These are phyloP conservation scores for Peronospora tabacina DNA, from an alignment of 352 stramenopile genomes.

Conservation along the genomic window DNA sequence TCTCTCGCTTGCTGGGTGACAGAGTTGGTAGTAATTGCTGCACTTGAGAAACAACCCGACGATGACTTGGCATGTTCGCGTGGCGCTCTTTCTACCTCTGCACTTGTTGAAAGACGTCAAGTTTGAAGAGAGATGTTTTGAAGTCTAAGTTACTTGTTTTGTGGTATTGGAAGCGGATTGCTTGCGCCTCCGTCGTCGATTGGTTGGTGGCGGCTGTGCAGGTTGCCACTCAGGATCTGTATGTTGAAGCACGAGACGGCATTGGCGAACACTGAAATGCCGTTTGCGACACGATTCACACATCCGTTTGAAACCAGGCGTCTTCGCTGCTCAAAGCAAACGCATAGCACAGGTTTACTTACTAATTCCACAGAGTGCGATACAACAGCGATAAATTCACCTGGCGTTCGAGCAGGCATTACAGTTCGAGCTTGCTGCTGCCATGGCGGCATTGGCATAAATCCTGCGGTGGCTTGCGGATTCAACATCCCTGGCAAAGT, in stretches of 20 bases:
- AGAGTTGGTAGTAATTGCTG: slow-evolving; percentile 6
- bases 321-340: slow-evolving; percentile 8
- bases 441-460: slow-evolving; percentile 24
- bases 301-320: slow-evolving; percentile 45
- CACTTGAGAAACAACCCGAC: slow-evolving; percentile 11
- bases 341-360: background rate
- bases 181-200: slow-evolving; percentile 24
- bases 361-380: slow-evolving; percentile 1
- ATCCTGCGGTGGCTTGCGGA: slow-evolving; percentile 9
- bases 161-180: slow-evolving; percentile 11
- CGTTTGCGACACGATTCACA: slow-evolving; percentile 62
- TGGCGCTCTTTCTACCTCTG: slow-evolving; percentile 13
- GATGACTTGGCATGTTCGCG: slow-evolving; percentile 5
- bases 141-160: slow-evolving; percentile 26
- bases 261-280: slow-evolving; percentile 59
- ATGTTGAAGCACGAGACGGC: slow-evolving; percentile 57
- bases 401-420: slow-evolving; percentile 15
- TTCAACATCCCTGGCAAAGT: slow-evolving; percentile 28
- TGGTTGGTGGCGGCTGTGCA: slow-evolving; percentile 18
- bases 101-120: slow-evolving; percentile 22
- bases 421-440: slow-evolving; percentile 19
- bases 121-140: slow-evolving; percentile 21
- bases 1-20: slow-evolving; percentile 2
- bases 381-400: slow-evolving; percentile 10
- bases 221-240: slow-evolving; percentile 61